These are phyloP conservation scores for Zizania palustris DNA, from an alignment of 202 grass and related monocot genomes.

Conservation along the genomic window DNA sequence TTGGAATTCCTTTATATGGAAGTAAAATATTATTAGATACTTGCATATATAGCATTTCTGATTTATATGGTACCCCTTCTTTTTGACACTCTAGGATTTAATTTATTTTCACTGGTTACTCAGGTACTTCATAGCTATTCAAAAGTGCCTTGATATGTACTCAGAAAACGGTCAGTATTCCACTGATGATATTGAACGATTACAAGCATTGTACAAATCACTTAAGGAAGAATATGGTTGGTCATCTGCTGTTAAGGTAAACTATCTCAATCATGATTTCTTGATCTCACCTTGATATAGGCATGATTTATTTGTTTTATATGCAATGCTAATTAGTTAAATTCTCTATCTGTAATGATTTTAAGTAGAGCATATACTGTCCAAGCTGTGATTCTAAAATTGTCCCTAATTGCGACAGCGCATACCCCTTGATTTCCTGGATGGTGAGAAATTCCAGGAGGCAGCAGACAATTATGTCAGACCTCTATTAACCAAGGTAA, in stretches of 20 bases:
- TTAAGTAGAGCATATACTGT: constrained; percentile 17
- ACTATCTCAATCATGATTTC: constrained; percentile 20
- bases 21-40: background rate
- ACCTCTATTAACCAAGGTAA: constrained; percentile 96
- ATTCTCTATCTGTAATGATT: constrained; percentile 6
- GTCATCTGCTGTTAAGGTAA: constrained; percentile 98
- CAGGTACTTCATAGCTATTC: constrained; percentile 92
- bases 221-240: constrained; percentile 84
- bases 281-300: background rate
- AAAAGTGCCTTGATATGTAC: constrained; percentile 85
- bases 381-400: constrained; percentile 2
- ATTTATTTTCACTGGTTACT: constrained; percentile 32
- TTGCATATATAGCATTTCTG: constrained; percentile 16
- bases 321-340: background rate
- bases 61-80: constrained; percentile 19
- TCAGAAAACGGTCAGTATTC: constrained; percentile 87
- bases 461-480: constrained; percentile 90
- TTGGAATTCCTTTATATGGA: constrained; percentile 21
- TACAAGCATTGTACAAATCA: constrained; percentile 78
- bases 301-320: constrained; percentile 17
- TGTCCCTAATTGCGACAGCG: constrained; percentile 59
- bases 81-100: constrained; percentile 23
- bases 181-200: constrained; percentile 64
- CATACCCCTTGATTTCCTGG: constrained; percentile 98
- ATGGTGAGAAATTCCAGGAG: constrained; percentile 82